A percentile compares a stretch with the other conserved stretches of the same genome.
These are phyloP conservation scores for Cryptococcus floricola DNA, from an alignment of 1,284 basidiomycete species.

Conservation along the genomic window DNA sequence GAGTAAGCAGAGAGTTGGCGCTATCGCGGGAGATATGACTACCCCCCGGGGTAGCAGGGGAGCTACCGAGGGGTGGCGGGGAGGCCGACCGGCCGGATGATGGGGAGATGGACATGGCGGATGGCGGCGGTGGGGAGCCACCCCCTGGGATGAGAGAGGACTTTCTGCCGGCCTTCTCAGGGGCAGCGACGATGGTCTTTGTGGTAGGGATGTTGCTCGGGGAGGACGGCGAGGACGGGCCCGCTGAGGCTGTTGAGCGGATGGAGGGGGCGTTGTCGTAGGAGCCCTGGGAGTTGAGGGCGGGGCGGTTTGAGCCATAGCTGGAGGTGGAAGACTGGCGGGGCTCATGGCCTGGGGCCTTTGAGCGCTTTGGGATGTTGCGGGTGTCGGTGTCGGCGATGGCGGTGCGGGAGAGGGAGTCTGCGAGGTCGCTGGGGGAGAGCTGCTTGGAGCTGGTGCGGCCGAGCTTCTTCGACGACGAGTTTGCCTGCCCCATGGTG, in stretches of 20 bases:
- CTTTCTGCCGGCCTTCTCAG: constrained; percentile 10
- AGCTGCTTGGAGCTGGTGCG: constrained; percentile 51
- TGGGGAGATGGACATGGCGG: constrained; percentile 22
- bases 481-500: constrained; percentile 49
- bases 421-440: constrained; percentile 42
- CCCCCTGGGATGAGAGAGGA: constrained; percentile 24
- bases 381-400: constrained; percentile 14
- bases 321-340: constrained; percentile 19
- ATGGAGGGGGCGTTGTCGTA: constrained; percentile 15
- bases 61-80: constrained; percentile 17
- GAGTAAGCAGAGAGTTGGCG: constrained; percentile 21
- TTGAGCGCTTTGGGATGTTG: neutral
- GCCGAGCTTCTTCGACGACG: constrained; percentile 47
- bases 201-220: constrained; percentile 39
- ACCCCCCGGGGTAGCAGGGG: neutral
- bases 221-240: constrained; percentile 13
- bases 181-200: constrained; percentile 47
- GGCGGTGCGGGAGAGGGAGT: constrained; percentile 34
- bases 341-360: constrained; percentile 4
- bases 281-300: constrained; percentile 11
- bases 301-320: constrained; percentile 8
- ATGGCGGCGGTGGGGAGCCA: constrained; percentile 38
- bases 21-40: constrained; percentile 26
- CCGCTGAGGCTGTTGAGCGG: constrained; percentile 13
- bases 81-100: constrained; percentile 14